Percentiles rank a stretch among this genome's conserved stretches.
Conservation (phyloP, 2,329 filamentous ascomycete genomes). For the Clarireedia paspali region DNA sequence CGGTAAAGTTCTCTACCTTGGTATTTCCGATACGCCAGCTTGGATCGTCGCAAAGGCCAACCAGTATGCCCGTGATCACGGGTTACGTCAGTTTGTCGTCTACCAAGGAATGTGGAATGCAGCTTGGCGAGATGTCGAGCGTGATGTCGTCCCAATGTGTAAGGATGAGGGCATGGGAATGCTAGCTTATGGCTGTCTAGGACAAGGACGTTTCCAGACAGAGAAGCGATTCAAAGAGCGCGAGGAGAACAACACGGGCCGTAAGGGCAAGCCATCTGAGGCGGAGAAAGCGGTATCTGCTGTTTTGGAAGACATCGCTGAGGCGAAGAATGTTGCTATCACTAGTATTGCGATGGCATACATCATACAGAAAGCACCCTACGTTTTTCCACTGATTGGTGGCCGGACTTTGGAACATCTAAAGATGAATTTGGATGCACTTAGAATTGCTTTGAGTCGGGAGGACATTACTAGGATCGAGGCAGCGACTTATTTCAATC, state of each 20-base stretch:
- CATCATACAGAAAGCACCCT: slow-evolving; percentile 62
- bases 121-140: slow-evolving; percentile 54
- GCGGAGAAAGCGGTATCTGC: slow-evolving; percentile 38
- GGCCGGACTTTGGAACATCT: slow-evolving; percentile 63
- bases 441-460: slow-evolving; percentile 49
- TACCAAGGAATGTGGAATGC: slow-evolving; percentile 62
- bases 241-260: slow-evolving; percentile 30
- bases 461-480: slow-evolving; percentile 64
- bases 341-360: slow-evolving; percentile 65
- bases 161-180: slow-evolving; percentile 49
- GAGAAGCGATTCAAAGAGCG: slow-evolving; percentile 26
- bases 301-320: slow-evolving; percentile 48
- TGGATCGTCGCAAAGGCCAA: slow-evolving; percentile 62
- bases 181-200: slow-evolving; percentile 47
- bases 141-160: slow-evolving; percentile 55
- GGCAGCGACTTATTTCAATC: slow-evolving; percentile 49
- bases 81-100: slow-evolving; percentile 61
- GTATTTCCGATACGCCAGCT: slow-evolving; percentile 60
- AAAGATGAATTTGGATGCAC: slow-evolving; percentile 60
- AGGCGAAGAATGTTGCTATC: slow-evolving; percentile 46
- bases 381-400: slow-evolving; percentile 68
- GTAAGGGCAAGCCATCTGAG: slow-evolving; percentile 34
- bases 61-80: slow-evolving; percentile 61
- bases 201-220: slow-evolving; percentile 42
- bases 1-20: slow-evolving; percentile 61